phyloP scores from a whole-genome alignment of 208 protist species.

The Acanthamoeba divionensis region DNA sequence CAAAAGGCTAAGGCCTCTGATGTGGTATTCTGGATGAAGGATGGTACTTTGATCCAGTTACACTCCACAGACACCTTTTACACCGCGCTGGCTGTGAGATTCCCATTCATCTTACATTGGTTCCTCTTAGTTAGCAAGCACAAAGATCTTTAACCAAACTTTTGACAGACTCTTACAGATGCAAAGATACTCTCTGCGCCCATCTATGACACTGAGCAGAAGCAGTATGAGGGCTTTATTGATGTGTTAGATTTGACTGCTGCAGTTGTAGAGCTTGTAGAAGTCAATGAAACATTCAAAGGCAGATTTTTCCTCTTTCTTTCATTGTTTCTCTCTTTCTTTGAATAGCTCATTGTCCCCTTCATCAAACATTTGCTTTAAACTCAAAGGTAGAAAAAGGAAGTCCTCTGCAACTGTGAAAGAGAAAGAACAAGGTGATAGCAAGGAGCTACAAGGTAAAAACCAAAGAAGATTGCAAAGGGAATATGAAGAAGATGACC shows the following conservation, averaged over 20 bases:
- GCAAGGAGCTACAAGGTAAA: not conserved
- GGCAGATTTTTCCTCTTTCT: not conserved
- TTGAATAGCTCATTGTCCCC: too few species aligned
- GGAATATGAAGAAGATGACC: not conserved
- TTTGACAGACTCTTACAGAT: not conserved
- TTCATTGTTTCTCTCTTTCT: too few species aligned
- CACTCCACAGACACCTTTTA: not conserved
- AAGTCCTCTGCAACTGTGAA: not conserved
- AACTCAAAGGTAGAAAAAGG: not conserved
- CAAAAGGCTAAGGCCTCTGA: not conserved
- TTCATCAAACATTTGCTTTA: too few species aligned
- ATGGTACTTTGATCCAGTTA: not conserved
- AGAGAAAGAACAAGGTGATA: not conserved
- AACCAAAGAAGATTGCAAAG: not conserved
- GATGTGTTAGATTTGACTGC: not conserved
- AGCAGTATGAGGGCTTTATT: not conserved
- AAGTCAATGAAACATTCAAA: conserved; percentile 14
- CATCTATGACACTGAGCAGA: not conserved
- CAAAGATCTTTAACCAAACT: not conserved
- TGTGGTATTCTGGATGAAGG: conserved; percentile 11
- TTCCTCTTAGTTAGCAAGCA: not conserved
- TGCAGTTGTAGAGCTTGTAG: not conserved
- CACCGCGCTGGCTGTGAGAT: not conserved
- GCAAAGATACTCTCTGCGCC: conserved; percentile 3
- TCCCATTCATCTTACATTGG: not conserved